phyloP scores from a whole-genome alignment of 2,329 filamentous ascomycete genomes.

The Pseudogymnoascus sp. region DNA sequence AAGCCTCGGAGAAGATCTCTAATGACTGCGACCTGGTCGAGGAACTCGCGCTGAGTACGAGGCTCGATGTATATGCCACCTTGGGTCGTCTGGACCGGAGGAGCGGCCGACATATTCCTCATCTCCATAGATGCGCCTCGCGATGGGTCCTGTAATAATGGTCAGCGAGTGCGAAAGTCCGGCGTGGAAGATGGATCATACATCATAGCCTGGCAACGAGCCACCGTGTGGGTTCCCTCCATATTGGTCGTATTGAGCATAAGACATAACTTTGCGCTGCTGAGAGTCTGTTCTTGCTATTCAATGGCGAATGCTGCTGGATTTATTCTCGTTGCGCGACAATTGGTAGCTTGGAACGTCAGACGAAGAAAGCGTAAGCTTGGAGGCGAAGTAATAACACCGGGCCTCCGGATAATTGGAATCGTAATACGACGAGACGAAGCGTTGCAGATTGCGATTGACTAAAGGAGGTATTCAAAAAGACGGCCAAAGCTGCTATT shows the following conservation, averaged over 20 bases:
- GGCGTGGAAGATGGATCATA: not conserved
- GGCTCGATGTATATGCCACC: constrained; percentile 22
- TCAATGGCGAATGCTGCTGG: not conserved
- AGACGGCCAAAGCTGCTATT: not conserved
- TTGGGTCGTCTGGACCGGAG: constrained; percentile 18
- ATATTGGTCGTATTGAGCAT: constrained; percentile 49
- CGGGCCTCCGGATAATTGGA: not conserved
- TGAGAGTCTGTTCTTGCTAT: not conserved
- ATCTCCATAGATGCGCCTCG: constrained; percentile 16
- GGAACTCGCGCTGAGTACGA: constrained; percentile 59
- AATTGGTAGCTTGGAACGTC: not conserved
- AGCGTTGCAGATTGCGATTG: not conserved
- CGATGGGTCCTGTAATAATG: constrained; percentile 12
- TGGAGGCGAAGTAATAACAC: not conserved
- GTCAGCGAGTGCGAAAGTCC: not conserved
- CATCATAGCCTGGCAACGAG: constrained; percentile 32
- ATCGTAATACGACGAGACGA: not conserved
- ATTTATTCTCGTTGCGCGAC: constrained; percentile 2
- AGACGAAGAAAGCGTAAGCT: constrained; percentile 4
- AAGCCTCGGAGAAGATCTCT: constrained; percentile 61
- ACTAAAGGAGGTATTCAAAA: not conserved
- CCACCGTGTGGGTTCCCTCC: constrained; percentile 52
- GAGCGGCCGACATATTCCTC: constrained; percentile 22
- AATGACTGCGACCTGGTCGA: constrained; percentile 56
- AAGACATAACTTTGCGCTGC: constrained; percentile 40